These are phyloP conservation scores for Neocallimastix lanati DNA, from an alignment of 192 early-diverging fungal genomes.

Conservation along the genomic window DNA sequence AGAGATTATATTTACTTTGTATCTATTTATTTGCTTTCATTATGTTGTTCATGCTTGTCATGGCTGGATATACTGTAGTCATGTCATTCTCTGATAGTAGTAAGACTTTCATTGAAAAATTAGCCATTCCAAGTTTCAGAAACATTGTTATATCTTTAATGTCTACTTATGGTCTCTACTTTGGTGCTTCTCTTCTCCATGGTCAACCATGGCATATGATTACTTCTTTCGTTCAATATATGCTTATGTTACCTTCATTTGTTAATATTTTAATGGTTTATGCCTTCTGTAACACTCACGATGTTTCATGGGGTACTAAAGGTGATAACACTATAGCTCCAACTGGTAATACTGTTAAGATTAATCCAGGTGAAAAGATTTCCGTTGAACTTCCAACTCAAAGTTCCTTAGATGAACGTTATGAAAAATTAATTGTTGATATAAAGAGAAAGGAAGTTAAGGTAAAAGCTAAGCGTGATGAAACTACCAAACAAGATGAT, in stretches of 20 bases:
- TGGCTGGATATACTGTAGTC: constrained; percentile 3
- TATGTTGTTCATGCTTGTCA: constrained; percentile 13
- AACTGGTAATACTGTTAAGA: neutral
- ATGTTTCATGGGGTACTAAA: constrained; percentile 35
- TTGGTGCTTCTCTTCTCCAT: constrained; percentile 41
- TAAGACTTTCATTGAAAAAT: too few relatives aligned
- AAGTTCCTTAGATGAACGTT: neutral
- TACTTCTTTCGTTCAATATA: constrained; percentile 46
- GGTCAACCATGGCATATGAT: constrained; percentile 66
- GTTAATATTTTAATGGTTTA: constrained; percentile 20
- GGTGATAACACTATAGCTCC: constrained; percentile 10
- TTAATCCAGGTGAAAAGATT: neutral
- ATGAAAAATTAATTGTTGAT: neutral
- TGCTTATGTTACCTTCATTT: constrained; percentile 6
- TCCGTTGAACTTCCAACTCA: neutral
- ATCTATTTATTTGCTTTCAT: constrained; percentile 28
- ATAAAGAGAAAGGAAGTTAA: neutral
- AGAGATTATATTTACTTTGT: constrained; percentile 46
- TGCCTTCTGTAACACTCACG: constrained; percentile 26
- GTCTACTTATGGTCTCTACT: constrained; percentile 49
- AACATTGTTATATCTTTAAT: constrained; percentile 31
- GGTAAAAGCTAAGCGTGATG: neutral
- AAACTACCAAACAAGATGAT: constrained; percentile 8
- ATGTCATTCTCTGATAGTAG: neutral
- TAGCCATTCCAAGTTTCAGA: constrained; percentile 16